Evolutionary conservation across 768 basidiomycete species (phyloP), one percentile per base, ranked within the genome.

Genomic region (Xanthoconium purpureum): DNA sequence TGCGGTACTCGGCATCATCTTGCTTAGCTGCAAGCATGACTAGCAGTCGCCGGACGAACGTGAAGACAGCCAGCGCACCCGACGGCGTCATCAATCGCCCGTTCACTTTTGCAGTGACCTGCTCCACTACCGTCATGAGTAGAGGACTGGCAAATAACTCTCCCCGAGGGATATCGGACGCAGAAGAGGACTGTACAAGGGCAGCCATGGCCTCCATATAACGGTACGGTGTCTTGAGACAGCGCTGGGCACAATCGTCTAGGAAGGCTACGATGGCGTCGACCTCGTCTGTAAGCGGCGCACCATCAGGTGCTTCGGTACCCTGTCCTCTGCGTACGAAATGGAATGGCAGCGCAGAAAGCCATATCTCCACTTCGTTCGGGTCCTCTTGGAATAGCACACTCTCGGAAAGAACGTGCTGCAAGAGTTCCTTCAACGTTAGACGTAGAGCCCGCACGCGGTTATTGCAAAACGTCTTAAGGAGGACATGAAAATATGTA

Each of bases 171-270:
- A 54, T 28, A 39, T 53, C 39, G 29, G 24, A 38, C n/a, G 46
- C 40, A 37, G 38, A 64, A 37, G 38, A 64, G 7, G 51, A 65
- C 50, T 57, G 61, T 5, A 54, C 53, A 20, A 84, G 66, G 0
- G 70, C 64, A 7, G 78, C 68, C 58, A 86, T 71, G 24, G 85
- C 85, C 63, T 97, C 94, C 51, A 96, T 78, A 66, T 96, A 98
- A 30, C 84, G 81, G 68, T 94, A 90, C 0, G 93, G 91, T 3
- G 87, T 88, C 70, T 89, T 92, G 59, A 87, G 66, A 62, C 88
- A 94, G 17, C 91, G 79, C 55, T 88, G 86, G 3, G 89, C 78
- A 65, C 93, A 96, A 49, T 94, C 92, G 60, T 98, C 95, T 12
- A 97, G 63, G 73, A 97, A 94, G 0, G 71, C 55, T 17, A 88